Base-by-base conservation (phyloP, 2,329 filamentous ascomycete species). In the Fusarium fracticaudum region DNA sequence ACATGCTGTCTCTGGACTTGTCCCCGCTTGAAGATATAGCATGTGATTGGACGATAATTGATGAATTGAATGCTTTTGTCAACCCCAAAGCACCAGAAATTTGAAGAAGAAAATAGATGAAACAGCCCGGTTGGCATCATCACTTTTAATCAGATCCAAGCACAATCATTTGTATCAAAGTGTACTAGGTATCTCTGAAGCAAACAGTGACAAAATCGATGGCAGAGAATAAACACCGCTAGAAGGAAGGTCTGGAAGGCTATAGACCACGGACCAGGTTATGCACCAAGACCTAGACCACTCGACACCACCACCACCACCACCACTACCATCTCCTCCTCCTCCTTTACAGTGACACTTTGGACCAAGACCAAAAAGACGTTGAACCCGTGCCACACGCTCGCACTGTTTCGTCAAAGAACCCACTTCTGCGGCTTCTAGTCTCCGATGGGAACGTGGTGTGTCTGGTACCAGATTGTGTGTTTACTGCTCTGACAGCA, bases 341-440 rank as follows among this genome's bases (percentile, higher is more conserved):
- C 48, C 41, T 60, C 48, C 31, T 51, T 50, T 15, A 43, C 48
- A 51, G 33, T 55, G 22, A 26, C 51, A 45, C 41, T 61, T 60
- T 37, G 29, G 50, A 57, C 44, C 48, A 65, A 48, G 63, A 58
- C 59, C 54, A 60, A 71, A 69, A 74, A 74, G 68, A 70, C 69
- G 72, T 75, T 75, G 72, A 73, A 73, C 41, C 72, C 50, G 72
- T 64, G 65, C 65, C 72, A 64, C 66, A 72, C 33, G 55, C 66
- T 70, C 55, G 64, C 64, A 40, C 59, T 60, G 60, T 61, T 72
- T 64, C 60, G 26, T 54, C 37, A 33, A n/a, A 33, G 54, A 74
- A 60, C 44, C 72, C 72, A 75, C 72, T 70, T 41, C 61, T 72
- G 60, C 65, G 58, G 67, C 67, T 69, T 40, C 55, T 59, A 66